These are phyloP conservation scores for Phylloporus sp. DNA, from an alignment of 768 basidiomycete genomes.

Conservation along the genomic window DNA sequence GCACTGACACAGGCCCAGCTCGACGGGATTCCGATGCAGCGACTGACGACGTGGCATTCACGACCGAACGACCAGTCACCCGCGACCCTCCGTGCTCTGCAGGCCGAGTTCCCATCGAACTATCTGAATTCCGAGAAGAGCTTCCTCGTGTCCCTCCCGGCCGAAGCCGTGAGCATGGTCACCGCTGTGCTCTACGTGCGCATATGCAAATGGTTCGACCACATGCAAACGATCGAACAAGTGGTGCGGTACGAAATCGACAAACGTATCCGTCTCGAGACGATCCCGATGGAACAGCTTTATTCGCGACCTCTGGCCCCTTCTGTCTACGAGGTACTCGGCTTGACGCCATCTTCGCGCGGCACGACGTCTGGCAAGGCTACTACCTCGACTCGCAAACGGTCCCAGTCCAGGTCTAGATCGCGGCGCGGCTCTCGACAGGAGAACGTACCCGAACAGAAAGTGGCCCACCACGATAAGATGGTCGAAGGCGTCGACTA, in stretches of 20 bases:
- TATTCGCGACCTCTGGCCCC: slow-evolving; percentile 15
- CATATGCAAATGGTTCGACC: slow-evolving; percentile 30
- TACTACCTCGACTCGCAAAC: slow-evolving; percentile 1
- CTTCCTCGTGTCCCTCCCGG: slow-evolving; percentile 35
- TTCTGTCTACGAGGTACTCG: too few species aligned
- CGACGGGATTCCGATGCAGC: slow-evolving; percentile 29
- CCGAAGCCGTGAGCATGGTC: slow-evolving; percentile 32
- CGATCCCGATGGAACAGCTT: slow-evolving; percentile 15
- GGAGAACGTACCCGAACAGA: not conserved
- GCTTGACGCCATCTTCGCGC: not conserved
- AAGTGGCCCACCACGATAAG: not conserved
- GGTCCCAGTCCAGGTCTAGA: slow-evolving; percentile 8
- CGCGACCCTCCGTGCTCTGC: slow-evolving; percentile 33
- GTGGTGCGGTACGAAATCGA: slow-evolving; percentile 33
- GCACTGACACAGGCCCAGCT: slow-evolving; percentile 40
- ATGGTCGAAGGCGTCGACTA: slow-evolving; percentile 33
- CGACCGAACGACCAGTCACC: slow-evolving; percentile 22
- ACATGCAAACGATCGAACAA: slow-evolving; percentile 38
- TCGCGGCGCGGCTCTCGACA: slow-evolving; percentile 1
- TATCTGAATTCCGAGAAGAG: slow-evolving; percentile 30
- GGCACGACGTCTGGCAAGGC: slow-evolving; percentile 1
- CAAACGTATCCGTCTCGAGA: slow-evolving; percentile 28
- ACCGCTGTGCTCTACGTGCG: slow-evolving; percentile 31
- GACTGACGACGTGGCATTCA: slow-evolving; percentile 29
- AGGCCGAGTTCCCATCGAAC: slow-evolving; percentile 37